phyloP scores from a whole-genome alignment of 108 stramenopile species.

The Stephanodiscus minutulus region DNA sequence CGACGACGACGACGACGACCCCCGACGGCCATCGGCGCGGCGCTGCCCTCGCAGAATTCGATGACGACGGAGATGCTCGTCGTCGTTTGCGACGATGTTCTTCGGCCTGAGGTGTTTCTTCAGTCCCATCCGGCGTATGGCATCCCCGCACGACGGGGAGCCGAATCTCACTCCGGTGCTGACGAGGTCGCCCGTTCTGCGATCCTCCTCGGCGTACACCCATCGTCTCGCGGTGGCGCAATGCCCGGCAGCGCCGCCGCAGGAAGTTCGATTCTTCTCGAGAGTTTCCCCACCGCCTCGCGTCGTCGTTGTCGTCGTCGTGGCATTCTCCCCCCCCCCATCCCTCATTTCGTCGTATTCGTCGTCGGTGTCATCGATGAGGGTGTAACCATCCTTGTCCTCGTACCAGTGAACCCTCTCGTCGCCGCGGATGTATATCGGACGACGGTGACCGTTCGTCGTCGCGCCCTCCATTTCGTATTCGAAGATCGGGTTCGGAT shows the following conservation, averaged over 20 bases:
- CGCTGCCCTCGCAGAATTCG: neutral
- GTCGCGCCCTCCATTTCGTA: slow-evolving; percentile 9
- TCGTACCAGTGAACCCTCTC: slow-evolving; percentile 45
- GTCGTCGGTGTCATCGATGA: slow-evolving; percentile 28
- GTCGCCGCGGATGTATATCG: slow-evolving; percentile 42
- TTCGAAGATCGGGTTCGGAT: slow-evolving; percentile 31
- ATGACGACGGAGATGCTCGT: too few relatives aligned
- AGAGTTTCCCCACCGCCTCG: neutral
- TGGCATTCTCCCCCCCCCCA: neutral
- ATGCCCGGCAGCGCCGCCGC: neutral
- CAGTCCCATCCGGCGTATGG: neutral
- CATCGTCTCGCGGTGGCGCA: neutral
- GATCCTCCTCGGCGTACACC: slow-evolving; percentile 29
- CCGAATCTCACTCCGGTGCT: slow-evolving; percentile 34
- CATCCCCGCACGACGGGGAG: neutral
- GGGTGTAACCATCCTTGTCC: slow-evolving; percentile 35
- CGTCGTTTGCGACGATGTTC: too few relatives aligned
- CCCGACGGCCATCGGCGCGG: too few relatives aligned
- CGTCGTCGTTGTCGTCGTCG: neutral
- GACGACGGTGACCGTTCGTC: neutral
- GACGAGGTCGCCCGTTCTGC: slow-evolving; percentile 26
- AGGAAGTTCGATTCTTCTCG: too few relatives aligned
- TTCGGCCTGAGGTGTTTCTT: slow-evolving; percentile 26
- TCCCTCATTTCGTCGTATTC: neutral
- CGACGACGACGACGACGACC: too few relatives aligned